Percentiles rank a stretch among this genome's conserved stretches.
Evolutionary conservation across 495 filamentous ascomycete genomes (phyloP).

Genomic region (Aspergillus panamensis): DNA sequence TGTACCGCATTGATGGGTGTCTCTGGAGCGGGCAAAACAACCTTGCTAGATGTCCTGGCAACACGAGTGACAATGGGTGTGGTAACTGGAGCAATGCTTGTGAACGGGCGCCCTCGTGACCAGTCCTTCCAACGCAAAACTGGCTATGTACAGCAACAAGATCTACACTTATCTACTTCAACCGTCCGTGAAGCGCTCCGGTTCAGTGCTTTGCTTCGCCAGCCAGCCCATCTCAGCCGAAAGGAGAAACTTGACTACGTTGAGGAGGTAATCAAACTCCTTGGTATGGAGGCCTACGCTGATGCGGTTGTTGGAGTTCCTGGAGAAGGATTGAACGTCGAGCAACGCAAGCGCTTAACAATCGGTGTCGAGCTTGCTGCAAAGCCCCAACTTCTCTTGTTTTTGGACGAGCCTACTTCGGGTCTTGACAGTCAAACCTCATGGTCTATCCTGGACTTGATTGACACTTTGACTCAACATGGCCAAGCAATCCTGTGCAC

Average conservation of each 20-base stretch:
- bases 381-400: constrained; percentile 81
- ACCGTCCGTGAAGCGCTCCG: constrained; percentile 80
- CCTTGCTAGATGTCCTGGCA: constrained; percentile 58
- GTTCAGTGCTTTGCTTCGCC: constrained; percentile 82
- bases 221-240: constrained; percentile 50
- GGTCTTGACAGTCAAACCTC: constrained; percentile 82
- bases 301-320: constrained; percentile 44
- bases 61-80: constrained; percentile 49
- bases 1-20: constrained; percentile 66
- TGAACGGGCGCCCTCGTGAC: constrained; percentile 53
- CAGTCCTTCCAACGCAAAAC: constrained; percentile 85
- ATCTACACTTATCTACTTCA: constrained; percentile 79
- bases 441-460: constrained; percentile 74
- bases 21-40: constrained; percentile 64
- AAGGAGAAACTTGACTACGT: constrained; percentile 49
- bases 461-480: constrained; percentile 76
- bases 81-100: constrained; percentile 50
- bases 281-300: constrained; percentile 45
- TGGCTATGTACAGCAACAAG: constrained; percentile 91
- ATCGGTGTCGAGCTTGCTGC: constrained; percentile 90
- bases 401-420: constrained; percentile 82
- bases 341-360: constrained; percentile 83
- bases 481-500: constrained; percentile 92
- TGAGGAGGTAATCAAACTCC: constrained; percentile 46
- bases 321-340: constrained; percentile 73